Conservation (phyloP, 441 rosid genomes). For the Aleurites moluccanus region DNA sequence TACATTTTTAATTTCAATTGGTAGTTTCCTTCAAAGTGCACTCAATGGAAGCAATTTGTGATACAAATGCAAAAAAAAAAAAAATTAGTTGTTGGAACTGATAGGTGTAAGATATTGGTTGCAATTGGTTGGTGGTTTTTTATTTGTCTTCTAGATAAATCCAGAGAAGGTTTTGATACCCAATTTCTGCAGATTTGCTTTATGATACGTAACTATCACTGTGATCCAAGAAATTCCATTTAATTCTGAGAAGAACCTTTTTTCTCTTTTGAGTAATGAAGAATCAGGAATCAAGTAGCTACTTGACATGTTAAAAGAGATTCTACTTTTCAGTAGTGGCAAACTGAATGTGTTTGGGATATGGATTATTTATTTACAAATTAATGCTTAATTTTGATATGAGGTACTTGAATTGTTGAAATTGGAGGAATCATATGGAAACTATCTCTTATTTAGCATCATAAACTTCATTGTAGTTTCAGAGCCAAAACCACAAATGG, state of each 20-base stretch:
- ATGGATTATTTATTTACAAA: background rate
- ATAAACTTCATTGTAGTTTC: slow-evolving; percentile 8
- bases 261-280: background rate
- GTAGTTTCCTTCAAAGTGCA: background rate
- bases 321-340: background rate
- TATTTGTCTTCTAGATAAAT: background rate
- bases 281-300: slow-evolving; percentile 13
- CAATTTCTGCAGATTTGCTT: slow-evolving; percentile 2
- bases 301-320: slow-evolving; percentile 10
- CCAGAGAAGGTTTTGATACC: background rate
- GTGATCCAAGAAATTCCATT: slow-evolving; percentile 1
- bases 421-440: background rate
- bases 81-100: background rate
- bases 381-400: background rate
- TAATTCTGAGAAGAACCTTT: background rate
- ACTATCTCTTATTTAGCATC: background rate
- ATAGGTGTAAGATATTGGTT: background rate
- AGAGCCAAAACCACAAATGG: slow-evolving; percentile 15
- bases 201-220: background rate
- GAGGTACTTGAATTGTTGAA: slow-evolving; percentile 1
- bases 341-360: background rate
- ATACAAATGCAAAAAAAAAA: background rate
- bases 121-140: background rate
- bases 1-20: background rate
- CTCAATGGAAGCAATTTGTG: background rate